Evolutionary conservation across 2,329 filamentous ascomycete genomes (phyloP).

Genomic region (Geosmithia morbida): DNA sequence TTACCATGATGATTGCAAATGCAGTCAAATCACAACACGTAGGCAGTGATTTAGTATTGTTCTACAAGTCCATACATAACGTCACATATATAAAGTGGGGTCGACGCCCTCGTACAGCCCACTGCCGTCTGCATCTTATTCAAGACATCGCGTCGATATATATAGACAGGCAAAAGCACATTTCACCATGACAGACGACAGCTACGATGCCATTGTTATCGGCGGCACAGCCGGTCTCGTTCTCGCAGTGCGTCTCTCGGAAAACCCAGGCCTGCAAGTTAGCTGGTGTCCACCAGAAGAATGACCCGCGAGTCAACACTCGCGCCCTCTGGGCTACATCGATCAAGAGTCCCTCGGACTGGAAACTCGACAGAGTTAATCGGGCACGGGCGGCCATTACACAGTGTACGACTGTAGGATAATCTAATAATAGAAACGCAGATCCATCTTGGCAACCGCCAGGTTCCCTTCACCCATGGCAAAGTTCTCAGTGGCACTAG

Average conservation of each 20-base stretch:
- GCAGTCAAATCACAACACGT: too few species aligned
- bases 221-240: slow-evolving; percentile 15
- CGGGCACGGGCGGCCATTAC: slow-evolving; percentile 5
- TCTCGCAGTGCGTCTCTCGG: slow-evolving; percentile 10
- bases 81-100: too few species aligned
- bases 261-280: background rate
- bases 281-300: slow-evolving; percentile 7
- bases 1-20: too few species aligned
- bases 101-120: too few species aligned
- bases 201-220: slow-evolving; percentile 8
- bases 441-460: slow-evolving; percentile 3
- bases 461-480: slow-evolving; percentile 8
- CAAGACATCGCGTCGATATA: too few species aligned
- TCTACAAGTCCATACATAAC: too few species aligned
- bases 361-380: slow-evolving; percentile 10
- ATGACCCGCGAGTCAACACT: slow-evolving; percentile 9
- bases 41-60: too few species aligned
- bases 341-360: slow-evolving; percentile 10
- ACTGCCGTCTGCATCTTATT: too few species aligned
- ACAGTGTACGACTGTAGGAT: too few species aligned
- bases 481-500: slow-evolving; percentile 12
- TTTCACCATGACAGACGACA: background rate
- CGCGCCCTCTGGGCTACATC: slow-evolving; percentile 12
- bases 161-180: background rate
- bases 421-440: background rate